A percentile compares a stretch with the other conserved stretches of the same genome.
phyloP scores from a whole-genome alignment of 306 rosid genomes.

The Castanospermum australe region DNA sequence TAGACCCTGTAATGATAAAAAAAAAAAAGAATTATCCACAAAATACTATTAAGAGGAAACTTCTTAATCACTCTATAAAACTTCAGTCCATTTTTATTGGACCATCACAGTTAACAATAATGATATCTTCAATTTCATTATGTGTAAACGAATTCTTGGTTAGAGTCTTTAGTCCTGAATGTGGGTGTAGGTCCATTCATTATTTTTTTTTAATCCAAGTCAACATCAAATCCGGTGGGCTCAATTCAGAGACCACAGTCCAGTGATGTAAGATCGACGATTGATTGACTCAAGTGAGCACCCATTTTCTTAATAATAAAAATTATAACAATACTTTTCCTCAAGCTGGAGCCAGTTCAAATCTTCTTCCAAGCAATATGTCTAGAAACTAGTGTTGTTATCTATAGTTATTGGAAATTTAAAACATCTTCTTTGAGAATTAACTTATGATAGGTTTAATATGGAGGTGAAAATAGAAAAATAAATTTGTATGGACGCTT shows the following conservation, averaged over 20 bases:
- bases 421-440: not conserved
- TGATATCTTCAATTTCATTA: too few species aligned
- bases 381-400: not conserved
- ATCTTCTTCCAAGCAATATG: not conserved
- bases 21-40: too few species aligned
- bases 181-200: constrained; percentile 27
- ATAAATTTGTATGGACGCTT: too few species aligned
- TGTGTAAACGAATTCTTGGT: too few species aligned
- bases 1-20: constrained; percentile 33
- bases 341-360: not conserved
- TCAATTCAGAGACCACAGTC: not conserved
- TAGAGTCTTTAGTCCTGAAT: too few species aligned
- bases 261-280: constrained; percentile 1
- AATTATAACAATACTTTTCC: not conserved
- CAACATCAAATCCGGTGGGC: constrained; percentile 7
- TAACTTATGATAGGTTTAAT: too few species aligned
- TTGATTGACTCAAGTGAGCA: constrained; percentile 8
- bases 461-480: too few species aligned
- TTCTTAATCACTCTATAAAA: not conserved
- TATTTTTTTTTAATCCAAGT: not conserved
- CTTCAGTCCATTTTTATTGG: not conserved
- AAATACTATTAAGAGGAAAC: not conserved
- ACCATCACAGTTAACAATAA: too few species aligned
- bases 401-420: not conserved
- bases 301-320: not conserved